phyloP scores from a whole-genome alignment of 345 rosid species.

The Bretschneidera sinensis region DNA sequence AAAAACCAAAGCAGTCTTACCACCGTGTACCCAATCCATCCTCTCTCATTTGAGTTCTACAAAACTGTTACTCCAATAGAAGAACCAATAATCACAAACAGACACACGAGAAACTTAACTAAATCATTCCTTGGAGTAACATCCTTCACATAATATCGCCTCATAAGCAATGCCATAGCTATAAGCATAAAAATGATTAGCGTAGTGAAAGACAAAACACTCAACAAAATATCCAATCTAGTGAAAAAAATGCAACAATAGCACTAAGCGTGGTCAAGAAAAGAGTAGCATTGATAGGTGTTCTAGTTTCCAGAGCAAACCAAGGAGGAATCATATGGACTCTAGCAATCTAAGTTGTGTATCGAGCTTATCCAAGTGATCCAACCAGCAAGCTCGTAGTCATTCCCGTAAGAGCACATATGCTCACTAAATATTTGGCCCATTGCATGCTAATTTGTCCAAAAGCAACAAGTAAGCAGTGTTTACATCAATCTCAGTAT shows the following conservation, averaged over 20 bases:
- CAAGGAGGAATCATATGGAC: conserved; percentile 95
- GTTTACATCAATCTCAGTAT: conserved; percentile 58
- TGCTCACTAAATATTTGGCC: conserved; percentile 82
- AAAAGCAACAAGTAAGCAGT: conserved; percentile 80
- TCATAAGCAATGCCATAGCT: conserved; percentile 76
- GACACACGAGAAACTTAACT: conserved; percentile 42
- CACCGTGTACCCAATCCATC: conserved; percentile 57
- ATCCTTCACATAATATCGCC: conserved; percentile 64
- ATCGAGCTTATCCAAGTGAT: conserved; percentile 88
- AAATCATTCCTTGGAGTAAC: conserved; percentile 44
- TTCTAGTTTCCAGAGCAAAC: conserved; percentile 84
- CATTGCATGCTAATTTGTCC: conserved; percentile 84
- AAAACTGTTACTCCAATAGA: conserved; percentile 49
- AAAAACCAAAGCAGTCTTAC: conserved; percentile 45
- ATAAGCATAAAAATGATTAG: conserved; percentile 84
- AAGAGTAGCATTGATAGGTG: conserved; percentile 82
- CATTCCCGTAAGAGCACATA: conserved; percentile 92
- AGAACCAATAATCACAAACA: conserved; percentile 45
- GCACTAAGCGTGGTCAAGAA: conserved; percentile 58
- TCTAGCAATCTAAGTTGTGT: conserved; percentile 90
- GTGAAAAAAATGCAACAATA: conserved; percentile 64
- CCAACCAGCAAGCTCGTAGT: conserved; percentile 84
- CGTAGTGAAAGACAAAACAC: conserved; percentile 69
- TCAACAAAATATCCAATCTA: conserved; percentile 71
- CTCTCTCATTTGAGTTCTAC: conserved; percentile 42